A percentile compares a stretch with the other conserved stretches of the same genome.
These are phyloP conservation scores for Plicaturopsis crispa DNA, from an alignment of 768 basidiomycete species.

Conservation along the genomic window DNA sequence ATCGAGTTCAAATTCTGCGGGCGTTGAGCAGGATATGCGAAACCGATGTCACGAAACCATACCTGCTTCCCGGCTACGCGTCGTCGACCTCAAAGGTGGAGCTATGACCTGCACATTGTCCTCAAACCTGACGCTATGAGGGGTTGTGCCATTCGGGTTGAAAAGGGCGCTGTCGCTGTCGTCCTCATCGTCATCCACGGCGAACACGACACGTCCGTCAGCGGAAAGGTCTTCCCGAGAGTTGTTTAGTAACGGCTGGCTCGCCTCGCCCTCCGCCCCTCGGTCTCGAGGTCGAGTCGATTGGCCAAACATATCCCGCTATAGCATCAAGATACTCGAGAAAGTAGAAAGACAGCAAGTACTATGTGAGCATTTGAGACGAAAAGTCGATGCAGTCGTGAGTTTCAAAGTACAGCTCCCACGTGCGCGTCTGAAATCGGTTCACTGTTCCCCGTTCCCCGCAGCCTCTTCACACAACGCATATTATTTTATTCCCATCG, in stretches of 20 bases:
- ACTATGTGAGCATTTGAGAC: background rate
- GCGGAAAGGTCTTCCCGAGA: conserved; percentile 34
- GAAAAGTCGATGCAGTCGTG: background rate
- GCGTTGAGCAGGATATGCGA: conserved; percentile 1
- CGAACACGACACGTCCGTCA: conserved; percentile 41
- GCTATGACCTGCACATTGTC: conserved; percentile 65
- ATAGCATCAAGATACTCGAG: no score
- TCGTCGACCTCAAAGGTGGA: conserved; percentile 64
- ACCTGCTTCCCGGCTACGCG: conserved; percentile 77
- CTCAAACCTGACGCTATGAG: conserved; percentile 55
- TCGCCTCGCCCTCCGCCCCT: conserved; percentile 29
- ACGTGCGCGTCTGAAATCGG: background rate
- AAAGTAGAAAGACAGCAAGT: background rate
- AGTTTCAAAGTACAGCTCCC: background rate
- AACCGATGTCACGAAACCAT: conserved; percentile 30
- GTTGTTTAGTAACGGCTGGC: conserved; percentile 49
- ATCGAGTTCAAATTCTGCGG: conserved; percentile 76
- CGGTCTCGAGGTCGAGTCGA: conserved; percentile 5
- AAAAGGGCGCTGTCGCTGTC: conserved; percentile 26
- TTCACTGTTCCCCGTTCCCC: no score
- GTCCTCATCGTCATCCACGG: conserved; percentile 48
- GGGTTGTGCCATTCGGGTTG: conserved; percentile 27
- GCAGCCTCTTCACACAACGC: no score
- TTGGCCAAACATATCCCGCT: conserved; percentile 10
- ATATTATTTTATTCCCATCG: background rate